A percentile compares a stretch with the other conserved stretches of the same genome.
Conservation (phyloP, 352 stramenopile genomes). For the Globisporangium rhizosaccharum region DNA sequence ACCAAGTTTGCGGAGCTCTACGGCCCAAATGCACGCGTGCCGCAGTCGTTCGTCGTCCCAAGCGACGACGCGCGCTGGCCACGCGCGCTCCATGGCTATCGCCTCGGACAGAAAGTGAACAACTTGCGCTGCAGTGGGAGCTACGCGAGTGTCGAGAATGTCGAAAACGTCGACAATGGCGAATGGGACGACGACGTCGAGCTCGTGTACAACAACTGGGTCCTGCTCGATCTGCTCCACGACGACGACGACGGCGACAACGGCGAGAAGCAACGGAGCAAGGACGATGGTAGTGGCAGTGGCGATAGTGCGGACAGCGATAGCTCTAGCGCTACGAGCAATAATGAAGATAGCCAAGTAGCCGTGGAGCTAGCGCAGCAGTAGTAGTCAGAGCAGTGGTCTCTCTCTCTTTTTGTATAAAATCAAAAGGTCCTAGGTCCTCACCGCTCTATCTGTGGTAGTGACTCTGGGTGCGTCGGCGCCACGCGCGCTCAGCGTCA, state of each 20-base stretch:
- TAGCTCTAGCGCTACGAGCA: no score
- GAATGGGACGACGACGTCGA: conserved; percentile 27
- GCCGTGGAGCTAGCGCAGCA: no score
- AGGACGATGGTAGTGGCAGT: background rate
- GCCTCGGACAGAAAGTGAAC: conserved; percentile 39
- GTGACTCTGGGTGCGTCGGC: no score
- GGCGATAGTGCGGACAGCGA: background rate
- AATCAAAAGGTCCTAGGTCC: no score
- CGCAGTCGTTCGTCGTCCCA: conserved; percentile 36
- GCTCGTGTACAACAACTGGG: conserved; percentile 38
- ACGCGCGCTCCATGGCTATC: conserved; percentile 24
- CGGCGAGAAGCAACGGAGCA: background rate
- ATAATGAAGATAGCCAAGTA: no score
- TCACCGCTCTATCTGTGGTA: no score
- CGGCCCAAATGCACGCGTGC: conserved; percentile 18
- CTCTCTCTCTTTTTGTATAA: no score
- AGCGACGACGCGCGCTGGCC: conserved; percentile 22
- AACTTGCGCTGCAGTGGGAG: conserved; percentile 28
- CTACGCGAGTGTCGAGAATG: no score
- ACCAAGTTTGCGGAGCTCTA: conserved; percentile 25
- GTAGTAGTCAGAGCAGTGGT: no score
- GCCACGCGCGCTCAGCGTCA: no score
- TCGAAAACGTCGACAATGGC: no score
- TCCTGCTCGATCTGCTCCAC: conserved; percentile 34
- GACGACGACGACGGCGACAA: conserved; percentile 1